Evolutionary conservation across 192 early-diverging fungal genomes (phyloP), one percentile per base, ranked within the genome.

Genomic region (Phlyctochytrium planicorne): DNA sequence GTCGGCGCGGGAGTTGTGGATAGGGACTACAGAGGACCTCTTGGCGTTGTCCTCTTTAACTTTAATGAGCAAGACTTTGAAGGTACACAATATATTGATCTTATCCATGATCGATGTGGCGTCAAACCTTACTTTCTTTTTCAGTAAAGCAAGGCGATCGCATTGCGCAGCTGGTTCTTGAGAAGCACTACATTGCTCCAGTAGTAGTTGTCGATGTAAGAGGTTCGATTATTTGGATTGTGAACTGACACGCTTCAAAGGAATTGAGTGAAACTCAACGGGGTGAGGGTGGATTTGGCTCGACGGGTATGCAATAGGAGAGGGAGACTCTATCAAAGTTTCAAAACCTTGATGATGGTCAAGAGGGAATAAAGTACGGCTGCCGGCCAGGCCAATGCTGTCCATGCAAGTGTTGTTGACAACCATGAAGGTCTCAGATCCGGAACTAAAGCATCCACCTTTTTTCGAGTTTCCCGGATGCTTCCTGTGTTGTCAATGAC

Each of bases 161-260:
- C 30, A 87, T 99, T 74, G 97, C 97, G 14, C 97, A 99, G 79
- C 75, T 99, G 59, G 87, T 99, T 33, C 76, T 99, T 10, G 97
- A 97, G 74, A 77, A 82, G 53, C 93, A 96, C 31, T 85, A 71
- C 40, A 92, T 89, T 1, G 91, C 94, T 2, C 85, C 89, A 6
- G 84, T 97, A 0, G 77, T 86, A 6, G 90, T 94, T 70, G 88
- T 95, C 2, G 82, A 92, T 66, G 70, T 77, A 17, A 53, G 82
- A 4, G 72, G 77, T 25, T 66, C 69, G 2, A 82, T 80, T 20
- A 65, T 67, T n/a, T 72, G 84, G 3, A 79, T 79, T 23, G 75
- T 60, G 1, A 78, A 80, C 2, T 80, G 83, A 0, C 82, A 80
- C 56, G 83, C 80, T 27, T 85, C 80, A 12, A 84, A 75, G 67